Evolutionary conservation across 148 eudicot species (phyloP).

Genomic region (Vaccinium corymbosum): DNA sequence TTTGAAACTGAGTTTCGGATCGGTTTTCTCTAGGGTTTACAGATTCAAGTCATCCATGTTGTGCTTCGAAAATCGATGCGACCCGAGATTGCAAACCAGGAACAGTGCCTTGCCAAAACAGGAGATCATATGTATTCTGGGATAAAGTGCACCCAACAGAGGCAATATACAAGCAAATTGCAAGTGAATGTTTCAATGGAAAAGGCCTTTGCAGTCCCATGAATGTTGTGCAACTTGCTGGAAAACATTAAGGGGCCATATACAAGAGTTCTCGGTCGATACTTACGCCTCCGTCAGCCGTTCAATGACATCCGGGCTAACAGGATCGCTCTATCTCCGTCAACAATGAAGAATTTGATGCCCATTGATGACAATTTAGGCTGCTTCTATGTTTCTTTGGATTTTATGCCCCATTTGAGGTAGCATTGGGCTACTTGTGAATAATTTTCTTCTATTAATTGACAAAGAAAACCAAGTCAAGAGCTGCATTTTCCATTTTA

Average conservation of each 20-base stretch:
- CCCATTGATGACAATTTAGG: background rate
- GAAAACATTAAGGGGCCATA: background rate
- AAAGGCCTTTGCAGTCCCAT: slow-evolving; percentile 9
- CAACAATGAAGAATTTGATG: background rate
- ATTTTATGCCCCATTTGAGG: too few species aligned
- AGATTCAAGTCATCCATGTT: slow-evolving; percentile 15
- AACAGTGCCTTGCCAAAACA: slow-evolving; percentile 14
- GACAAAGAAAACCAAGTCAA: too few species aligned
- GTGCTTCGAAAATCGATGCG: slow-evolving; percentile 4
- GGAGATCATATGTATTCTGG: slow-evolving; percentile 14
- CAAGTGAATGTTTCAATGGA: slow-evolving; percentile 14
- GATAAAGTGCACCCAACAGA: slow-evolving; percentile 18
- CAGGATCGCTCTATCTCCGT: background rate
- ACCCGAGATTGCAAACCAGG: slow-evolving; percentile 8
- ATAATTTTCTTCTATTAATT: too few species aligned
- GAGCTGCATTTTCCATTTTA: too few species aligned
- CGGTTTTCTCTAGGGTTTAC: slow-evolving; percentile 10
- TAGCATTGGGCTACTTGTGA: too few species aligned
- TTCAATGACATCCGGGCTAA: background rate
- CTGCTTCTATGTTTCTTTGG: background rate
- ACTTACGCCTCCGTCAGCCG: background rate
- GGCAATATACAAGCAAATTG: slow-evolving; percentile 8
- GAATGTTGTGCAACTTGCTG: slow-evolving; percentile 6
- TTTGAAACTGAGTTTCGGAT: background rate
- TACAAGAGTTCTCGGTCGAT: background rate